Conservation (phyloP, 1,139 yeast species). For the Suhomyces choctaworum region DNA sequence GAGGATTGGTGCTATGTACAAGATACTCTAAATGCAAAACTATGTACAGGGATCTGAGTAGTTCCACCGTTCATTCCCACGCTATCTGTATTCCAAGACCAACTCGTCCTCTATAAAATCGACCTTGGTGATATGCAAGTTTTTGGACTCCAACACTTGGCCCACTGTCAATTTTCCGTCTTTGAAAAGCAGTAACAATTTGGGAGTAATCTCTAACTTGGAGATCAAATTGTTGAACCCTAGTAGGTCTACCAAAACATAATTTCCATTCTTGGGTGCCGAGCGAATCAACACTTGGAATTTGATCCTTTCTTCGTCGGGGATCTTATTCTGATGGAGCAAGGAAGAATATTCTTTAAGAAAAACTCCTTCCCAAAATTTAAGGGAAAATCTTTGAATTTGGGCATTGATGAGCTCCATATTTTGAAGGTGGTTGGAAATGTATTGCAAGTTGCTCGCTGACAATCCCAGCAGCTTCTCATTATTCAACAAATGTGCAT, state of each 20-base stretch:
- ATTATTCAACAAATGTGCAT: constrained; percentile 23
- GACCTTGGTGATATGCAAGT: constrained; percentile 25
- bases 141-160: constrained; percentile 20
- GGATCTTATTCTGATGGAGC: constrained; percentile 18
- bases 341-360: constrained; percentile 29
- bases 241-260: constrained; percentile 26
- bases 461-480: constrained; percentile 7
- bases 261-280: constrained; percentile 29
- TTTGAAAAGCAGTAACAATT: constrained; percentile 22
- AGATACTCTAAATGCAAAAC: too few species aligned
- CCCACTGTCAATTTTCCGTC: constrained; percentile 27
- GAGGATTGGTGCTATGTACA: too few species aligned
- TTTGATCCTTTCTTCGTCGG: constrained; percentile 19
- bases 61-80: too few species aligned
- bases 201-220: constrained; percentile 25
- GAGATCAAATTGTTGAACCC: constrained; percentile 30
- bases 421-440: constrained; percentile 34
- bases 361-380: constrained; percentile 44
- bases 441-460: constrained; percentile 18
- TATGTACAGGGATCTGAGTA: too few species aligned
- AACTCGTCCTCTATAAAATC: constrained; percentile 39
- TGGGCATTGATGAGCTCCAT: constrained; percentile 30
- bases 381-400: constrained; percentile 26
- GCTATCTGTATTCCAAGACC: constrained; percentile 19
- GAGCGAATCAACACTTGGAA: constrained; percentile 30